Evolutionary conservation across 2,329 filamentous ascomycete genomes (phyloP).

Genomic region (Cadophora gregata): DNA sequence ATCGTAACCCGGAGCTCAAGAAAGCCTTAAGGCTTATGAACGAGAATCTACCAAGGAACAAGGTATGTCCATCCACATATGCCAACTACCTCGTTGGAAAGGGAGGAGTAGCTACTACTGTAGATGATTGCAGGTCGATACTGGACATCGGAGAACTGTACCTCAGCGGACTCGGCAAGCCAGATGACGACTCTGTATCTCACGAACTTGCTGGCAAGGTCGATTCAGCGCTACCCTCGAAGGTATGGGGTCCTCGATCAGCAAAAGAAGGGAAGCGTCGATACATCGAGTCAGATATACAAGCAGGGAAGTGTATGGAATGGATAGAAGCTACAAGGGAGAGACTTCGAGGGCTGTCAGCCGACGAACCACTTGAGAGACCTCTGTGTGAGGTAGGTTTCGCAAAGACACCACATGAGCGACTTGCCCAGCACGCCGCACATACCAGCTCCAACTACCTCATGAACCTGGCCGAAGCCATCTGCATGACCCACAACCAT

Average conservation of each 20-base stretch:
- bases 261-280: neutral
- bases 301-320: neutral
- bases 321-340: neutral
- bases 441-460: neutral
- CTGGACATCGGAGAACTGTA: neutral
- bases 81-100: neutral
- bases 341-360: neutral
- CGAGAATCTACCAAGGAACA: neutral
- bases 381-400: neutral
- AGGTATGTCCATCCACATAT: neutral
- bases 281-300: neutral
- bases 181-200: neutral
- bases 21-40: neutral
- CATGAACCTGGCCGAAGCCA: neutral
- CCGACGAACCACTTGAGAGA: neutral
- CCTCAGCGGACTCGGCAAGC: neutral
- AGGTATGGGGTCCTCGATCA: neutral
- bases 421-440: neutral
- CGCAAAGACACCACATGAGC: neutral
- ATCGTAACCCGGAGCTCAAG: neutral
- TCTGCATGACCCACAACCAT: neutral
- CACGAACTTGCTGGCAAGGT: neutral
- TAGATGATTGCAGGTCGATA: neutral
- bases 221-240: neutral
- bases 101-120: neutral